A percentile compares a stretch with the other conserved stretches of the same genome.
Evolutionary conservation across 1,284 basidiomycete genomes (phyloP).

Genomic region (Lentinula novae-zelandiae): DNA sequence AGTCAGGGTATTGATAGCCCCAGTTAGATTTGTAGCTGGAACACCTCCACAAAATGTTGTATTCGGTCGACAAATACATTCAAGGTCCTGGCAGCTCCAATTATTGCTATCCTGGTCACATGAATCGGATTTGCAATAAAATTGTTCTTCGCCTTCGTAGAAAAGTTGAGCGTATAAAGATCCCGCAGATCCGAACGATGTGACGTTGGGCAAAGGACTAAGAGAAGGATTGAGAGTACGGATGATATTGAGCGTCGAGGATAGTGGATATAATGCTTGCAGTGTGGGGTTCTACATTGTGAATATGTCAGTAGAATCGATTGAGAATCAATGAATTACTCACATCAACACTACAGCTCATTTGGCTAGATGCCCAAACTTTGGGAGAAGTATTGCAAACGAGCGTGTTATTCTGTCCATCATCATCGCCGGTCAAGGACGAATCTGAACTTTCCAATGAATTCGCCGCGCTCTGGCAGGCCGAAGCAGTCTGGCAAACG

Average conservation of each 20-base stretch:
- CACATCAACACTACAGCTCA: constrained; percentile 75
- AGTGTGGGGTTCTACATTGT: constrained; percentile 69
- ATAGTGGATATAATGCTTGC: constrained; percentile 66
- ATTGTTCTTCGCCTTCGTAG: constrained; percentile 83
- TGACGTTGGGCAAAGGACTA: constrained; percentile 64
- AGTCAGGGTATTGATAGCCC: constrained; percentile 54
- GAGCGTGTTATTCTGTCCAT: constrained; percentile 53
- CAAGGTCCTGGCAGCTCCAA: constrained; percentile 70
- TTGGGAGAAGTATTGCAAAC: constrained; percentile 57
- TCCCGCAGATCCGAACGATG: constrained; percentile 55
- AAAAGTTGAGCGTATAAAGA: constrained; percentile 73
- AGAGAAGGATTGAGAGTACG: constrained; percentile 67
- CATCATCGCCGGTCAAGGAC: constrained; percentile 20
- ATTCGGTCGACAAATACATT: constrained; percentile 68
- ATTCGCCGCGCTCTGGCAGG: constrained; percentile 57
- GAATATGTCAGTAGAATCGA: constrained; percentile 11
- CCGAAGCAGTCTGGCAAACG: constrained; percentile 58
- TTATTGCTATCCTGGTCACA: constrained; percentile 61
- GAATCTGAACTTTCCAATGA: constrained; percentile 32
- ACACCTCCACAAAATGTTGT: constrained; percentile 73
- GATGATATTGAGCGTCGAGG: constrained; percentile 70
- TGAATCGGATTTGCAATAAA: constrained; percentile 70
- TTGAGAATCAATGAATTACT: constrained; percentile 24
- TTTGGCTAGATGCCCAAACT: constrained; percentile 65
- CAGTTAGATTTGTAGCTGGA: constrained; percentile 45